Evolutionary conservation across 768 basidiomycete genomes (phyloP).

Genomic region (Kwoniella bestiolae): DNA sequence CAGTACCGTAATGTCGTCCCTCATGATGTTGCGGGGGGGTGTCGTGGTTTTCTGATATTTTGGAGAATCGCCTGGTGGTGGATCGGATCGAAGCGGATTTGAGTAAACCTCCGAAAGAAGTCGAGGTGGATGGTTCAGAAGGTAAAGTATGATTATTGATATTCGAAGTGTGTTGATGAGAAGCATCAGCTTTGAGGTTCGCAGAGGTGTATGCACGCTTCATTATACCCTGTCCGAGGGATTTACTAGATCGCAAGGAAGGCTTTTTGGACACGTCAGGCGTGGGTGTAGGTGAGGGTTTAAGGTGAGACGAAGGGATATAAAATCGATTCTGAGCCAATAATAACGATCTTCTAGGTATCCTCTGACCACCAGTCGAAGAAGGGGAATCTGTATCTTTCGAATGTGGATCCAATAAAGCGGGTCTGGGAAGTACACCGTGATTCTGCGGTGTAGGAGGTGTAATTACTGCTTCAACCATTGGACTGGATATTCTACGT

Average conservation of each 20-base stretch:
- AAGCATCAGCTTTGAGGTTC: not conserved
- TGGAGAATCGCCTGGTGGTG: conserved; percentile 2
- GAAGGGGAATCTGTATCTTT: not conserved
- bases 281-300: not conserved
- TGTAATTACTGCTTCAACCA: conserved; percentile 5
- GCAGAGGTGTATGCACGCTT: conserved; percentile 17
- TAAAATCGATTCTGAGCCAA: conserved; percentile 25
- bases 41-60: not conserved
- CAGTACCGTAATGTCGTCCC: conserved; percentile 1
- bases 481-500: conserved; percentile 2
- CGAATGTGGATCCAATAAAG: not conserved
- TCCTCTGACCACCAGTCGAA: not conserved
- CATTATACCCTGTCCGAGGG: conserved; percentile 15
- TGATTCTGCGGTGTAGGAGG: conserved; percentile 11
- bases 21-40: not conserved
- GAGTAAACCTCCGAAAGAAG: not conserved
- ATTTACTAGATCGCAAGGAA: conserved; percentile 13
- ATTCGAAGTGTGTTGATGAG: not conserved
- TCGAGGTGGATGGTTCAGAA: not conserved
- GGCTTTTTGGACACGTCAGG: not conserved
- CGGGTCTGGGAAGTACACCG: conserved; percentile 4
- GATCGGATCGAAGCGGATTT: conserved; percentile 19
- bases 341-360: conserved; percentile 21
- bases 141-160: not conserved
- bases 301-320: conserved; percentile 8